Evolutionary conservation across 2,329 filamentous ascomycete genomes (phyloP), one percentile per base, ranked within the genome.

Genomic region (Diaporthe citrichinensis): DNA sequence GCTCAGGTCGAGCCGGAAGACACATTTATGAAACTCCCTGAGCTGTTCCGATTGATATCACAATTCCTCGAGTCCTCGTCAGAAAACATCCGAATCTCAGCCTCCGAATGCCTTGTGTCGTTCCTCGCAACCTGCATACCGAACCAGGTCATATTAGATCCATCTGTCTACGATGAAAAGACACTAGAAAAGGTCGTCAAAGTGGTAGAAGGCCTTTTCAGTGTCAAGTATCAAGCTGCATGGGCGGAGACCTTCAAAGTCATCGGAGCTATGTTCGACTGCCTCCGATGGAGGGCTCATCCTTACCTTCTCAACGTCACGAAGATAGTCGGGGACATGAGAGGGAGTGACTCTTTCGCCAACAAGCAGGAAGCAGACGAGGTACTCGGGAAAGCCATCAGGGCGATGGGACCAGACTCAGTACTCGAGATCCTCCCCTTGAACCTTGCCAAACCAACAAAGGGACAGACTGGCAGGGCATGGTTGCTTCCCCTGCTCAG

Each of bases 211-310:
- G 91, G 93, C 51, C 88, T 98, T 10, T 88, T 99, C 61, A 96
- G 92, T 71, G 92, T 98, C 53, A 97, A 97, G 81, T 99, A 96
- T 81, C 97, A 98, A 85, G 92, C 93, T 36, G 97, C 97, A 4
- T 98, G 96, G 95, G 92, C 94, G 85, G 96, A 99, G 83, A 95
- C 97, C 0, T 98, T 98, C 86, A 95, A 92, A 79, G 94, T 98
- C 10, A 88, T 98, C 49, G 92, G 92, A 10, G 94, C 95, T 72
- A 94, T 98, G 87, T 98, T 98, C 78, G 95, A 98, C 80, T 90
- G 93, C 2, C 87, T 98, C 76, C 92, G 94, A 79, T 98, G 96
- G 96, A 92, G 92, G 76, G 92, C 96, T 3, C 90, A 93, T 79
- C 95, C 96, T 8, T 92, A 95, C 76, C 88, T 98, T 77, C 88